Evolutionary conservation across 1,139 yeast genomes (phyloP), one percentile per base, ranked within the genome.

Genomic region (Protomyces inouyei): DNA sequence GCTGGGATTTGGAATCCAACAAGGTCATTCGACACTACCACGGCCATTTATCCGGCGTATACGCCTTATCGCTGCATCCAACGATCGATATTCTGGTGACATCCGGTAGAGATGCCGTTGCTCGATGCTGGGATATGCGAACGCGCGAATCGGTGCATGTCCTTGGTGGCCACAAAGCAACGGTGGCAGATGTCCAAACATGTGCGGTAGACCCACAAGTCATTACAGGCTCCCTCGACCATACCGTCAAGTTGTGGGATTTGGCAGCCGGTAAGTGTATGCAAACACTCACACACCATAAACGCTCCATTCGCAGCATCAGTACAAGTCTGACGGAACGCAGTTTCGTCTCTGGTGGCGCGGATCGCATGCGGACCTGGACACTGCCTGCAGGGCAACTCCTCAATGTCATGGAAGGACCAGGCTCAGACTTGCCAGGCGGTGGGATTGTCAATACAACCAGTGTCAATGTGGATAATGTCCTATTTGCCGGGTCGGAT

Each of bases 1-100:
- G 98, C 75, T 95, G 98, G 97, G 98, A 95, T 76, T 78, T 95
- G 71, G 98, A 93, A 74, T 83, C 86, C 71, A 89, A 93, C 70
- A 83, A 84, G 70, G 85, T 89, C 1, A 83, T 91, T 16, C 79
- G 98, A 65, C 90, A 91, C 71, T 95, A 89, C 73, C 95, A 92
- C 74, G 99, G 98, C 3, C 98, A 93, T 76, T 80, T 90, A 36
- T 89, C 96, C 23, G 96, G 97, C 2, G 89, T 95, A 1, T 91
- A 89, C 72, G 80, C 95, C 0, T 79, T 91, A 63, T 91, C 85
- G 64, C 74, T 91, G 25, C 98, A 92, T 73, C 98, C 98, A 0
- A 89, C 90, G 5, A 76, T 92, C 48, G 96, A 92, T 71, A 74
- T 93, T 12, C 77, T 95, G n/a, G 88, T 87, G 18, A 87, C 96